phyloP scores from a whole-genome alignment of 257 asterid species.

The Oldenlandia corymbosa region DNA sequence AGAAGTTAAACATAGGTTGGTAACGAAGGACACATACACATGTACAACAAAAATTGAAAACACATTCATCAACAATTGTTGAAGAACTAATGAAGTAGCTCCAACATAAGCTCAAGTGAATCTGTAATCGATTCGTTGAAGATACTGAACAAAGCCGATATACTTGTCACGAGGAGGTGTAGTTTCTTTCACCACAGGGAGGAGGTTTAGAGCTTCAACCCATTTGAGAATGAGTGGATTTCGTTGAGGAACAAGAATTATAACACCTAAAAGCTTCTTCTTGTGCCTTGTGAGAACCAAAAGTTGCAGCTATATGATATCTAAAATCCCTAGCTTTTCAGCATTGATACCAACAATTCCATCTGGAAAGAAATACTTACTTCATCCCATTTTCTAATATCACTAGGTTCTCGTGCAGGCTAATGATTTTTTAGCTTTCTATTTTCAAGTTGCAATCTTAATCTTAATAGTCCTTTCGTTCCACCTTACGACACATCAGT shows the following conservation, averaged over 20 bases:
- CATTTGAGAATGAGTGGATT: slow-evolving; percentile 13
- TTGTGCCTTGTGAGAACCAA: slow-evolving; percentile 22
- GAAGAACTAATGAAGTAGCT: too few relatives aligned
- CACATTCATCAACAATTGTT: too few relatives aligned
- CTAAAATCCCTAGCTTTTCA: slow-evolving; percentile 22
- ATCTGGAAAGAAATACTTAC: slow-evolving; percentile 11
- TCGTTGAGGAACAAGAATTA: slow-evolving; percentile 7
- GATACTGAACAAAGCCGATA: slow-evolving; percentile 7
- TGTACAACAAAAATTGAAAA: too few relatives aligned
- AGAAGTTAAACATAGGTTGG: too few relatives aligned
- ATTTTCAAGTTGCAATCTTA: too few relatives aligned
- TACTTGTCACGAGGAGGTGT: slow-evolving; percentile 24
- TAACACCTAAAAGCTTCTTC: slow-evolving; percentile 17
- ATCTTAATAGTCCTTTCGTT: too few relatives aligned
- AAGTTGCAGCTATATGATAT: slow-evolving; percentile 24
- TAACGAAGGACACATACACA: too few relatives aligned
- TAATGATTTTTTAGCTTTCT: too few relatives aligned
- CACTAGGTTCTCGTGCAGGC: slow-evolving; percentile 19
- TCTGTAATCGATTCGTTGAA: slow-evolving; percentile 6
- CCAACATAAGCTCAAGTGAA: neutral
- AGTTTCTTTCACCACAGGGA: slow-evolving; percentile 12
- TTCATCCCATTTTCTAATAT: slow-evolving; percentile 28
- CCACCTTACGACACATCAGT: too few relatives aligned
- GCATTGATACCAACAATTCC: neutral
- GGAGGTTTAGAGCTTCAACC: slow-evolving; percentile 12